Percentiles rank a stretch among this genome's conserved stretches.
phyloP scores from a whole-genome alignment of 148 eudicot genomes.

The Fagopyrum tataricum region DNA sequence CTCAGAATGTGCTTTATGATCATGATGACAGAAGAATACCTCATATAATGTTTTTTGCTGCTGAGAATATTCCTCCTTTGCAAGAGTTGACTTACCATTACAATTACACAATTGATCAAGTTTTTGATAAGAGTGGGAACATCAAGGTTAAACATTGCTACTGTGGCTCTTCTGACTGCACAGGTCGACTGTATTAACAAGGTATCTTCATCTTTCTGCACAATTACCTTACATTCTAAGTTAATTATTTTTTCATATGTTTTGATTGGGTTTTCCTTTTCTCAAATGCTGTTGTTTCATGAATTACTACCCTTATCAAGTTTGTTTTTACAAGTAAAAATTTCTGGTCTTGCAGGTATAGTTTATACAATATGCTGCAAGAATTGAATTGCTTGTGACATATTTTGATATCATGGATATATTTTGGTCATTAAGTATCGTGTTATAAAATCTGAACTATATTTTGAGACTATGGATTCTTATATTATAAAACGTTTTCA shows the following conservation, averaged over 20 bases:
- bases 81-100: slow-evolving; percentile 82
- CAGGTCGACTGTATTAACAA: slow-evolving; percentile 74
- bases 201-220: background rate
- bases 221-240: background rate
- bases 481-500: no score
- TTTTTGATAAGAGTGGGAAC: slow-evolving; percentile 58
- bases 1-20: slow-evolving; percentile 83
- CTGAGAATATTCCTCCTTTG: slow-evolving; percentile 82
- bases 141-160: slow-evolving; percentile 63
- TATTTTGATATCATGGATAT: no score
- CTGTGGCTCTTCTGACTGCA: slow-evolving; percentile 81
- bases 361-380: no score
- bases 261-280: no score
- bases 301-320: no score
- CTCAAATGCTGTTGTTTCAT: no score
- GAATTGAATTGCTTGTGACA: no score
- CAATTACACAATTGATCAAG: slow-evolving; percentile 62
- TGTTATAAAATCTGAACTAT: no score
- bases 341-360: no score
- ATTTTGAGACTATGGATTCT: no score
- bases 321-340: no score
- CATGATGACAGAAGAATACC: slow-evolving; percentile 78
- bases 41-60: slow-evolving; percentile 85
- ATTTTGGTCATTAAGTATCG: no score
- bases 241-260: background rate